Evolutionary conservation across 805 yeast genomes (phyloP), one percentile per base, ranked within the genome.

Genomic region (Metschnikowia gelsemii): DNA sequence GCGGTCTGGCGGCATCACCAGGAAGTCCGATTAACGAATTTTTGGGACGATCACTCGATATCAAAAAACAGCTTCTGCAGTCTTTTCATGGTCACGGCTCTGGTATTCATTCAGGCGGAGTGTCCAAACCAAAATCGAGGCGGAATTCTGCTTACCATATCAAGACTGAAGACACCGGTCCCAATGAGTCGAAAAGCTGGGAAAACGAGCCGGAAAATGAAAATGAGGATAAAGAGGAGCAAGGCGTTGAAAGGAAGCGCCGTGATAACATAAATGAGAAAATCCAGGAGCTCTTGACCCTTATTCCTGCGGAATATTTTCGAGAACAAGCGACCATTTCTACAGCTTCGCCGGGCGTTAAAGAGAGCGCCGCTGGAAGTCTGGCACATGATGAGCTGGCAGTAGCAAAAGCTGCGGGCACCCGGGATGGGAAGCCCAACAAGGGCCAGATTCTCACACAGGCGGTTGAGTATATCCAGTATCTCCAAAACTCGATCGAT

Each of bases 391-490:
- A 30, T 19, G 45, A 45, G 8, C 45, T 40, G 22, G 35, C 38
- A 6, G 22, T 39, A 34, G 30, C 42, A 22, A 39, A 45, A 40
- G 49, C 50, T 11, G 44, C 54, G 23, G 91, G 91, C 0, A 84
- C 91, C 0, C 84, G 82, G 49, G 91, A 84, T 54, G 93, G 91
- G 2, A 84, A 83, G 51, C 95, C 95, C 0, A 85, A 84, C 56
- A 86, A 86, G 62, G 95, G 95, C 2, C 91, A 84, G 57, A 84
- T 86, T 2, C 65, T 86, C 44, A 76, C 87, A 7, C 84, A 82
- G 55, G 76, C 87, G 0, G 89, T 85, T 2, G 89, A 83, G 47
- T 85, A 84, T 54, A 77, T 86, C 30, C 80, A 77, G 45, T 65
- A 64, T 46, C 61, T 87, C 25, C 95, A 87, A 58, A 80, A 78